phyloP scores from a whole-genome alignment of 257 asterid genomes.

The Anisodus acutangulus region DNA sequence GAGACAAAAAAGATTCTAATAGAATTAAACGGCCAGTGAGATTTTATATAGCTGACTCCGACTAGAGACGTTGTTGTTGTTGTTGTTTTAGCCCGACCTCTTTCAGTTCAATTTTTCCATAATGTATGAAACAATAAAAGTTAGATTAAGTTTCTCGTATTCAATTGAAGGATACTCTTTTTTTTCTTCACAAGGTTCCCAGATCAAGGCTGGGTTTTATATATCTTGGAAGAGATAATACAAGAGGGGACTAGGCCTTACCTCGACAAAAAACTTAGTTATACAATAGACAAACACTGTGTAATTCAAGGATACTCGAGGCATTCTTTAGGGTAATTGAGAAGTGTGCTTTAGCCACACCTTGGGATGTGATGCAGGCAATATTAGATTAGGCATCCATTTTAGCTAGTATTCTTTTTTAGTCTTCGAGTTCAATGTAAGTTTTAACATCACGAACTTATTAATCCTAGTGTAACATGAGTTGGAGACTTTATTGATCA shows the following conservation, averaged over 20 bases:
- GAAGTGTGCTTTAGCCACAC: neutral
- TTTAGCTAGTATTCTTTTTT: neutral
- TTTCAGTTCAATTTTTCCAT: neutral
- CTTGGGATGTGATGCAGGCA: neutral
- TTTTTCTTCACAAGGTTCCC: no score
- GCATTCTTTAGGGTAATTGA: neutral
- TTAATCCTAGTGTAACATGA: conserved; percentile 4
- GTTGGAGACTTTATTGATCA: neutral
- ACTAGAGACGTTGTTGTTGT: neutral
- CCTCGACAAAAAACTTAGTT: no score
- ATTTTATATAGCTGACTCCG: neutral
- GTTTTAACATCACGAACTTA: neutral
- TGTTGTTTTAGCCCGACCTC: conserved; percentile 10
- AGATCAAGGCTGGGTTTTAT: no score
- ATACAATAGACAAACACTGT: no score
- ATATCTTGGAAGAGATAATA: no score
- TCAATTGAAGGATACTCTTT: no score
- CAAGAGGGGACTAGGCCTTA: no score
- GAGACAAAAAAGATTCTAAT: neutral
- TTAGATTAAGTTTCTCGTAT: neutral
- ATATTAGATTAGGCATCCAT: neutral
- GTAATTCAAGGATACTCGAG: neutral
- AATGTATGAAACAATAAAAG: neutral
- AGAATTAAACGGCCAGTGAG: neutral
- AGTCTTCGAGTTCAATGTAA: no score